Evolutionary conservation across 805 yeast species (phyloP).

Genomic region (Brettanomyces naardenensis): DNA sequence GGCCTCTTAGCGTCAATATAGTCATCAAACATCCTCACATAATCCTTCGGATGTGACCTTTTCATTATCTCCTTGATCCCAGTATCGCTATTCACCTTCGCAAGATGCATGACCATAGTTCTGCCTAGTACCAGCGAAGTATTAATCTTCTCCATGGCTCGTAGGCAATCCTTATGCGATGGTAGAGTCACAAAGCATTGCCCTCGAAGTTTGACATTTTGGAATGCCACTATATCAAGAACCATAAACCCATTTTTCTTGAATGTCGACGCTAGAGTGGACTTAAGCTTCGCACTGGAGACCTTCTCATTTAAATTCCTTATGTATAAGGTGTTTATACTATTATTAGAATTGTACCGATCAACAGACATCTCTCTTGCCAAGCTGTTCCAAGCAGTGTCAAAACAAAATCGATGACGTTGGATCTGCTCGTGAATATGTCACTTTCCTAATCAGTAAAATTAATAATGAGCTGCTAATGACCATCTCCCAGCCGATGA

Average conservation of each 20-base stretch:
- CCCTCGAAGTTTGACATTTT: constrained; percentile 62
- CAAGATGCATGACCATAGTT: constrained; percentile 37
- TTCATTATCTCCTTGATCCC: constrained; percentile 8
- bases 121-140: constrained; percentile 37
- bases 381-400: too few species aligned
- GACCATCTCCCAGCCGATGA: too few species aligned
- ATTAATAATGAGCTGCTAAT: too few species aligned
- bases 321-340: constrained; percentile 40
- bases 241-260: constrained; percentile 37
- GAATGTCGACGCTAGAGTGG: constrained; percentile 35
- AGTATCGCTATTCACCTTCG: constrained; percentile 38
- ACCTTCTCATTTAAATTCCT: constrained; percentile 69
- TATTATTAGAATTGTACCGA: constrained; percentile 11
- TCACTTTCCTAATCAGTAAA: too few species aligned
- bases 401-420: too few species aligned
- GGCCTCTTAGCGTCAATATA: constrained; percentile 13
- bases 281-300: constrained; percentile 40
- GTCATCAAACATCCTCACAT: constrained; percentile 12
- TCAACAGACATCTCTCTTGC: too few species aligned
- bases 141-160: constrained; percentile 37
- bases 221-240: constrained; percentile 45
- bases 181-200: constrained; percentile 72
- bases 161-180: constrained; percentile 31
- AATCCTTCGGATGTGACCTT: constrained; percentile 4
- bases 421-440: too few species aligned